Conservation (phyloP, 2,329 filamentous ascomycete species). For the Xylaria sp. region DNA sequence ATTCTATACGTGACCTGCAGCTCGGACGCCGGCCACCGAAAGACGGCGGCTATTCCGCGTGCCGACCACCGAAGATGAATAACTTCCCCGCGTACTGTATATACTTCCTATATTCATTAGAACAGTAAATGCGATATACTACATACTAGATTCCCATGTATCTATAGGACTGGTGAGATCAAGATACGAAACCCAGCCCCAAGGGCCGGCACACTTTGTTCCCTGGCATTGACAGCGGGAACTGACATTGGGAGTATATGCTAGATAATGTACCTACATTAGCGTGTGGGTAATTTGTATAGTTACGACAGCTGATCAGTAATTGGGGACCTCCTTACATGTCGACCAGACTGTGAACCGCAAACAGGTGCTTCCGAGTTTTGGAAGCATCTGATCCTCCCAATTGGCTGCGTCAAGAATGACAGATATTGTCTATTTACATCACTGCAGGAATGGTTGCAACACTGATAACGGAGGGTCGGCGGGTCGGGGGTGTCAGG, state of each 20-base stretch:
- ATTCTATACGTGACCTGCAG: not conserved
- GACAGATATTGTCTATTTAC: constrained; percentile 7
- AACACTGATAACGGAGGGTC: constrained; percentile 12
- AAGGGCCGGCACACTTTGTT: not conserved
- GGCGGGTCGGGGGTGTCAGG: not conserved
- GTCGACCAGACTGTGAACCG: not conserved
- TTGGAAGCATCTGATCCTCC: not conserved
- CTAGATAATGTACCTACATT: constrained; percentile 4
- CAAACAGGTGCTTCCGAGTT: not conserved
- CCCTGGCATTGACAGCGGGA: constrained; percentile 1
- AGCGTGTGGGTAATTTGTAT: constrained; percentile 3
- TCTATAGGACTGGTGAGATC: not conserved
- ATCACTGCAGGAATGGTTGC: not conserved
- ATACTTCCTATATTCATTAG: no score
- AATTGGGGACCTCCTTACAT: not conserved
- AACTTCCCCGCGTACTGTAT: not conserved
- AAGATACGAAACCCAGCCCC: not conserved
- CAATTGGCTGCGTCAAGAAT: constrained; percentile 4
- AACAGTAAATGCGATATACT: not conserved
- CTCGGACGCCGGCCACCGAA: constrained; percentile 22
- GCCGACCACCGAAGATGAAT: constrained; percentile 13
- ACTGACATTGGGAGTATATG: not conserved
- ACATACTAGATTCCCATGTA: not conserved
- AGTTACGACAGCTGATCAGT: not conserved
- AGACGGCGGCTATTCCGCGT: not conserved